Conservation (phyloP, 2,329 filamentous ascomycete species). For the Penicillium sp. region DNA sequence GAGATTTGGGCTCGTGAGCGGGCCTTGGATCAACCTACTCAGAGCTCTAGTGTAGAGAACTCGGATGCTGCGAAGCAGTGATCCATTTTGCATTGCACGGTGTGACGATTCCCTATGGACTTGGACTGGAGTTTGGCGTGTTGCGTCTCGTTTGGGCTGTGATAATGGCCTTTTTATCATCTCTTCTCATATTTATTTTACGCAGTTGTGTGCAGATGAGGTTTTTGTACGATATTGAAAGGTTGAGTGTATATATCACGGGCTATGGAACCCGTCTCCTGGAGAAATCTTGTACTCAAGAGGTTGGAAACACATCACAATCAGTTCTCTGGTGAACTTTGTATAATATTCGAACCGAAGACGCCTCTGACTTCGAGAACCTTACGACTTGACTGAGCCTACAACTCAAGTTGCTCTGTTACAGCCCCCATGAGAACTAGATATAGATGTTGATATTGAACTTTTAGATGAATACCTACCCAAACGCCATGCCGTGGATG, state of each 20-base stretch:
- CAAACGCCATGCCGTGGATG: constrained; percentile 35
- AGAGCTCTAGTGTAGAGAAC: constrained; percentile 1
- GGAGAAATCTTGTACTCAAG: no score
- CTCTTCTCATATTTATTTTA: constrained; percentile 10
- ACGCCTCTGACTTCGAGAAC: background rate
- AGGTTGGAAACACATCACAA: background rate
- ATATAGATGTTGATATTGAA: constrained; percentile 13
- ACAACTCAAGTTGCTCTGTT: background rate
- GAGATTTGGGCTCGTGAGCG: constrained; percentile 70
- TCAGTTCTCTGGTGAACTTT: background rate
- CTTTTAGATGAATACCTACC: constrained; percentile 28
- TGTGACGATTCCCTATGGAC: constrained; percentile 3
- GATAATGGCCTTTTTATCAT: background rate
- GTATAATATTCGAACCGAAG: background rate
- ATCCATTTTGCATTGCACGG: background rate
- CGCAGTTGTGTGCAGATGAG: background rate
- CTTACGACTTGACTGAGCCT: background rate
- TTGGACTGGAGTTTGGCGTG: constrained; percentile 12
- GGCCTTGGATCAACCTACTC: constrained; percentile 23
- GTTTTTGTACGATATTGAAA: constrained; percentile 16
- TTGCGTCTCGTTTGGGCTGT: constrained; percentile 10
- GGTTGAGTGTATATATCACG: constrained; percentile 8
- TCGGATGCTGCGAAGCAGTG: constrained; percentile 20
- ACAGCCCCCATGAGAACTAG: background rate
- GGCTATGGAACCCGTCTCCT: background rate